These are phyloP conservation scores for Trypanosoma platydactyli DNA, from an alignment of 208 protist genomes.

Conservation along the genomic window DNA sequence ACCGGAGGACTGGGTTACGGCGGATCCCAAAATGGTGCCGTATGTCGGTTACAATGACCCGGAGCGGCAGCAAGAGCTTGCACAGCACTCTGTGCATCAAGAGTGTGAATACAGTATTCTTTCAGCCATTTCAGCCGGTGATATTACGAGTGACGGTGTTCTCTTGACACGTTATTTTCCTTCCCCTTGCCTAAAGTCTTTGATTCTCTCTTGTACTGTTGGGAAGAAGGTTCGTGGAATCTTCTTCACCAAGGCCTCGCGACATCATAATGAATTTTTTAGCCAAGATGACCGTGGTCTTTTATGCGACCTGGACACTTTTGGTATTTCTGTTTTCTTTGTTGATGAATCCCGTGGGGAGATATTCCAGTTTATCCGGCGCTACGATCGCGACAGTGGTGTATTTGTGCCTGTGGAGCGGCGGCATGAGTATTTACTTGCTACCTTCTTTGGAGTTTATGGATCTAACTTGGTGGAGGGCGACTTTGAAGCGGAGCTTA, in stretches of 20 bases:
- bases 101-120: slow-evolving; percentile 91
- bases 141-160: slow-evolving; percentile 92
- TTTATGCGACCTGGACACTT: slow-evolving; percentile 84
- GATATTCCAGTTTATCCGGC: slow-evolving; percentile 89
- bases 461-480: slow-evolving; percentile 91
- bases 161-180: slow-evolving; percentile 91
- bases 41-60: slow-evolving; percentile 75
- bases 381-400: slow-evolving; percentile 70
- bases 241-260: slow-evolving; percentile 82
- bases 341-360: slow-evolving; percentile 78
- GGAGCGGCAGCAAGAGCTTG: slow-evolving; percentile 71
- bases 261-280: slow-evolving; percentile 85
- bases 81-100: slow-evolving; percentile 79
- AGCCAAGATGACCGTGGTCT: slow-evolving; percentile 89
- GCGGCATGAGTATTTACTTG: slow-evolving; percentile 83
- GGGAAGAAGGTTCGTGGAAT: slow-evolving; percentile 82
- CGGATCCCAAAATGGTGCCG: slow-evolving; percentile 61
- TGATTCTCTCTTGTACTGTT: slow-evolving; percentile 86
- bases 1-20: slow-evolving; percentile 82
- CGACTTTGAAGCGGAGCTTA: slow-evolving; percentile 91
- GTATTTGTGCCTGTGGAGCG: slow-evolving; percentile 87
- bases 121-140: slow-evolving; percentile 83
- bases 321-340: slow-evolving; percentile 88
- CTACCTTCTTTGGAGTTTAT: slow-evolving; percentile 93
- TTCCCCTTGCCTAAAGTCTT: slow-evolving; percentile 89